phyloP scores from a whole-genome alignment of 371 early-diverging fungal species.

The Syncephalastrum monosporum region DNA sequence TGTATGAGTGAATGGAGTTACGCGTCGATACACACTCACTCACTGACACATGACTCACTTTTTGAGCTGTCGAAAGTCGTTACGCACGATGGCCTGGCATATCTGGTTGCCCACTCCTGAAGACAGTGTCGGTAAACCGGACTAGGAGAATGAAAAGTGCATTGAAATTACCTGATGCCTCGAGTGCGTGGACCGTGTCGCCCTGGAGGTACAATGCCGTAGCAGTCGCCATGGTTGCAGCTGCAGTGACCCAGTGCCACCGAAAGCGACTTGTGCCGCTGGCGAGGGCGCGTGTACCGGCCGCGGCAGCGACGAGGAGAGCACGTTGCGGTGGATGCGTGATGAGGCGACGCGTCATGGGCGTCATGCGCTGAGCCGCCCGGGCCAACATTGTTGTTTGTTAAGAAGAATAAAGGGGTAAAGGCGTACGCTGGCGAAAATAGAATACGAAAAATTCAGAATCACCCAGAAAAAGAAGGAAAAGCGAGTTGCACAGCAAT shows the following conservation, averaged over 20 bases:
- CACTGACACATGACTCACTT: slow-evolving; percentile 31
- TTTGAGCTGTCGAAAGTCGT: slow-evolving; percentile 37
- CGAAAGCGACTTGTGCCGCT: too few species aligned
- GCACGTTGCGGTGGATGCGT: too few species aligned
- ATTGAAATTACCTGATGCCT: slow-evolving; percentile 7
- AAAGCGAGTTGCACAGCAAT: not conserved
- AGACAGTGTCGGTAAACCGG: too few species aligned
- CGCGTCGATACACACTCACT: not conserved
- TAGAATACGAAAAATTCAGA: too few species aligned
- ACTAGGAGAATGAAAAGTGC: not conserved
- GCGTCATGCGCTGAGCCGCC: too few species aligned
- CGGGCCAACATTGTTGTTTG: too few species aligned
- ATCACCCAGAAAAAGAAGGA: not conserved
- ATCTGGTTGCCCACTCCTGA: slow-evolving; percentile 37
- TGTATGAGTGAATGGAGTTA: slow-evolving; percentile 1
- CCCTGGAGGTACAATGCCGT: not conserved
- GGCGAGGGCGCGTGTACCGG: too few species aligned
- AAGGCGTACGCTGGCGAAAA: too few species aligned
- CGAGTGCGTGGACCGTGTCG: slow-evolving; percentile 5
- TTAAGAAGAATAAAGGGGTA: too few species aligned
- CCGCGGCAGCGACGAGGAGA: too few species aligned
- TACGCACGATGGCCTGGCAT: slow-evolving; percentile 46
- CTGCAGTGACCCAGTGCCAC: not conserved
- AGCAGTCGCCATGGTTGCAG: not conserved
- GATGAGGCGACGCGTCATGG: too few species aligned